Base-by-base conservation (phyloP, 1,139 yeast genomes). In the Waltiozyma sp. region DNA sequence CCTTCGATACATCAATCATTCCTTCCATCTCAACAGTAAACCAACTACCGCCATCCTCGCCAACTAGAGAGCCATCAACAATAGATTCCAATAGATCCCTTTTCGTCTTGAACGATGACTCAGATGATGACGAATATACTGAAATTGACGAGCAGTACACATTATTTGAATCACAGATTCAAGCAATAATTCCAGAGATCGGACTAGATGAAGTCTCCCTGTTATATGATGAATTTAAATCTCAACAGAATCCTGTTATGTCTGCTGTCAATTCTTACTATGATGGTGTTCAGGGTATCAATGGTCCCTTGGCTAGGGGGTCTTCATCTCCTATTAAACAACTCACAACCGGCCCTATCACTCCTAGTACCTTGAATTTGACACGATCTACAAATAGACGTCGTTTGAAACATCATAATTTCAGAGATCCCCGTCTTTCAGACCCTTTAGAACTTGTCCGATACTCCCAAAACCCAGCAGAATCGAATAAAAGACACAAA, bases 131-230 rank as follows among this genome's bases (percentile, higher is more conserved):
- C 18, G 16, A 14, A 31, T 48, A 44, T 15, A 37, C 15, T 8
- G 45, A 38, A 7, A 43, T 42, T 5, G 50, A 48, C 19, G 48
- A 49, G 16, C 45, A 37, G 0, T 55, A 41, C 31, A 31, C 44
- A 1, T 40, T 54, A 4, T 55, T 54, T 36, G 57, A 55, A 41
- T 53, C 57, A 2, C 51, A 52, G 28, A 43, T 55, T 10, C 48
- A 45, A 24, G 57, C 54, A 8, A 53, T 55, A 19, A 46, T 55
- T 6, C 56, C 57, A 10, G 49, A 42, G 10, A 53, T 54, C 1
- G 37, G 49, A 15, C 46, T 49, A 2, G 6, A 41, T 1, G 40
- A 39, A 5, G 38, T 47, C 3, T 39, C 43, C 11, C 34, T 28
- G 11, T 43, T 52, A 1, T 44, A 42, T 21, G 28, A 38, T 1